Evolutionary conservation across 495 filamentous ascomycete species (phyloP), one percentile per base, ranked within the genome.

Genomic region (Amphirosellinia nigrospora): DNA sequence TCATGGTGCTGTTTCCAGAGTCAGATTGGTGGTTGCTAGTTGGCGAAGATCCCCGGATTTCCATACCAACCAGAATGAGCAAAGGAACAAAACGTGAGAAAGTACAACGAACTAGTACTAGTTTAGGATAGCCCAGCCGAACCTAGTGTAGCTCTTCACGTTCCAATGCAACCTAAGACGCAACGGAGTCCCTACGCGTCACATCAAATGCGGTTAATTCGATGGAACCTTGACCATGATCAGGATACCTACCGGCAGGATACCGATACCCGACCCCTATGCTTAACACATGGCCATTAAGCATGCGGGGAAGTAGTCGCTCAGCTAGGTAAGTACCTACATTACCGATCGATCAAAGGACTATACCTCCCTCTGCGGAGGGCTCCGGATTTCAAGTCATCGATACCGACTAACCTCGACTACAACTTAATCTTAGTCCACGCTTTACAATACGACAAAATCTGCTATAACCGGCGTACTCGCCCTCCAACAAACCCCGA

Each of bases 211-310:
- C 16, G 21, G 53, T n/a, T 32, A 58, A 36, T n/a, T 19, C 7
- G n/a, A 58, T 58, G 53, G 19, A 58, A 58, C 53, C 53, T 34
- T n/a, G 43, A 46, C n/a, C n/a, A n/a, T n/a, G n/a, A n/a, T n/a
- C n/a, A n/a, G n/a, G n/a, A n/a, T n/a, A n/a, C n/a, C n/a, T n/a
- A n/a, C n/a, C 34, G 19, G 41, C 5, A 45, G 13, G 5, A 16
- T 45, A 45, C 10, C 10, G 38, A 41, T 41, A 45, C 15, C 41
- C 5, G 13, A 30, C 50, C 50, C 48, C 26, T 30, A 30, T 53
- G 30, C 50, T 58, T 58, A 58, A 21, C 55, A 36, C 32, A 11
- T 53, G 30, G 28, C 7, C 16, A 58, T 58, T 58, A 58, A 36
- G 28, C 28, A 58, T 58, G 55, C 55, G 55, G 55, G 55, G 55